Evolutionary conservation across 345 rosid species (phyloP), one percentile per base, ranked within the genome.

Genomic region (Psidium guajava): DNA sequence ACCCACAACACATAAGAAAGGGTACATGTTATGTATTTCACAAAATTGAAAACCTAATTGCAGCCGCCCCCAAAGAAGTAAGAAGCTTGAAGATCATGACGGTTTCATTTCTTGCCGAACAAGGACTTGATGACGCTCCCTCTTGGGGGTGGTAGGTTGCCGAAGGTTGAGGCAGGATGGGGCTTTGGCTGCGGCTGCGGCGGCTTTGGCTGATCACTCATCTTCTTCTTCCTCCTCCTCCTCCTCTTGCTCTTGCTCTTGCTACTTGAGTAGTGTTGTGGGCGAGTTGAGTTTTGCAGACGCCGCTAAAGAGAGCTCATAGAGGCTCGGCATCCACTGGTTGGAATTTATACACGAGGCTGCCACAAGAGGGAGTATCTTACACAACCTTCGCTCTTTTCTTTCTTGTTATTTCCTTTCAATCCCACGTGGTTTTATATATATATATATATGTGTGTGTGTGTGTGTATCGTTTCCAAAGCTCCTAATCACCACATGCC

Each of bases 101-200:
- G 9, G 24, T 32, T 69, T 69, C 44, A 32, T 18, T 53, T 11
- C 61, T 24, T 0, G 55, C 86, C 83, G 7, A 0, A 3, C 36
- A 69, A 85, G 0, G 64, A 85, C 86, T 14, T 85, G 12, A 85
- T 0, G 75, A 85, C 6, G 9, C 0, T 0, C 7, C 86, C 86
- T 40, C 86, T 69, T 11, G 86, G 86, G 3, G 86, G 86, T 74
- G 86, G 86, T 7, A 24, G 61, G 24, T 74, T 84, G 82, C 82
- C 10, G 52, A 74, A 75, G 69, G 82, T 0, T 0, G 61, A 42
- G 24, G 40, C 22, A 32, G 86, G 83, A 52, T 10, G 27, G 4
- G 86, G 82, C 51, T 6, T 22, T 20, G 0, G 0, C 18, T n/a
- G 14, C 27, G 42, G 24, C 2, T 28, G 25, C 5, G 36, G 81